Conservation (phyloP, 441 rosid genomes). For the Hura crepitans region DNA sequence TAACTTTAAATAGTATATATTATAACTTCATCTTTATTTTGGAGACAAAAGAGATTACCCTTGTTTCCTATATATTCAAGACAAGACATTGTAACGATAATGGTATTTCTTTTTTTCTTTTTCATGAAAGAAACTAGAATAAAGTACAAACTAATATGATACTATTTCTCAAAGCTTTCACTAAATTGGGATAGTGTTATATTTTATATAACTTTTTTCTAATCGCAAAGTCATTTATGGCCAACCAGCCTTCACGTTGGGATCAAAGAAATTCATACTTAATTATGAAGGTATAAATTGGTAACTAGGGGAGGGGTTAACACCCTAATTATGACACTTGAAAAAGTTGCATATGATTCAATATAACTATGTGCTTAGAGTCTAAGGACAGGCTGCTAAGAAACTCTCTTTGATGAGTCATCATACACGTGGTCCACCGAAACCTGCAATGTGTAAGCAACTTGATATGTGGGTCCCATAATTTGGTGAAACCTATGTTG, state of each 20-base stretch:
- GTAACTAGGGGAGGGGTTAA: background rate
- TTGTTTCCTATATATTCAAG: background rate
- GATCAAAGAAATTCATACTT: too few relatives aligned
- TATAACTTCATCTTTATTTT: too few relatives aligned
- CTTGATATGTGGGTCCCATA: constrained; percentile 12
- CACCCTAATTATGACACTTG: background rate
- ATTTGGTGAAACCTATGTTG: constrained; percentile 39
- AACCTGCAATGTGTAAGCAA: background rate
- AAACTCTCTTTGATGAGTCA: background rate
- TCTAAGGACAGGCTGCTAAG: constrained; percentile 2
- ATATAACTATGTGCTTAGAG: background rate
- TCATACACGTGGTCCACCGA: background rate
- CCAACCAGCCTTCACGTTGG: background rate
- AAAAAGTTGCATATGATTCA: too few relatives aligned
- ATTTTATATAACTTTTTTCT: too few relatives aligned
- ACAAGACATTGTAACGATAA: background rate
- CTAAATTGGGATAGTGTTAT: too few relatives aligned
- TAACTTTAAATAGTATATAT: too few relatives aligned
- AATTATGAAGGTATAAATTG: too few relatives aligned
- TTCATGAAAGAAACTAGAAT: too few relatives aligned
- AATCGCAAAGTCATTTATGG: background rate
- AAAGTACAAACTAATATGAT: too few relatives aligned
- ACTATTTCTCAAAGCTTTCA: too few relatives aligned
- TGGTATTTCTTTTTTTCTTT: background rate
- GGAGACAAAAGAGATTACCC: too few relatives aligned